Base-by-base conservation (phyloP, 371 early-diverging fungal genomes). In the Actinomortierella ambigua region DNA sequence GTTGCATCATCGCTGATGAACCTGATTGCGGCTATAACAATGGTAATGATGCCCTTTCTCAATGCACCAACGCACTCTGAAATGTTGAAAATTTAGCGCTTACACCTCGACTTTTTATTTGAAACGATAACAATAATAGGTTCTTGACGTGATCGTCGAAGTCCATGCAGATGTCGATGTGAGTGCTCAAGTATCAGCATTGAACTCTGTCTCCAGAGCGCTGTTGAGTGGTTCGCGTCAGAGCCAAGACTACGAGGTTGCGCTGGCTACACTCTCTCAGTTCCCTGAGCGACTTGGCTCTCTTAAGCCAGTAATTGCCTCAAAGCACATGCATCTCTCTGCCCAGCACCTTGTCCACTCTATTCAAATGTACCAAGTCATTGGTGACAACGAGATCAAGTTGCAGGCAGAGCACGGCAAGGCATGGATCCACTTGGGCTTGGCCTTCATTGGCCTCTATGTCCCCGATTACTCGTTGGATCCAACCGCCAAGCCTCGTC, bases 381-480 rank as follows among this genome's bases (percentile, higher is more conserved):
- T 66, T 9, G 58, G 59, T 4, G 66, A 57, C 34, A 63, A 58
- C 42, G 65, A 65, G 28, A 29, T 48, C 34, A 41, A 54, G 50
- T 53, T 75, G 7, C 63, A 63, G 47, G 61, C 27, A 27, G 56
- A 68, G 22, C 76, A 75, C 58, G 90, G 90, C 42, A 81, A 81
- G 65, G 60, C 85, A 1, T 86, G 90, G 71, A 79, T 84, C 18
- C 67, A 77, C 15, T 51, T 90, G 0, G 85, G 85, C 5, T 59
- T 86, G 11, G 77, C 84, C 1, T 92, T 90, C 66, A 71, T 91
- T 49, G 78, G 81, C 8, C 79, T 85, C 0, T 92, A 90, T 55
- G 81, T 92, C 40, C 92, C 94, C 2, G 87, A 87, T 41, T 86
- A 90, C 43, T 91, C 94, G 0, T 77, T 88, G 48, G 94, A 93